Percentiles rank a stretch among this genome's conserved stretches.
phyloP scores from a whole-genome alignment of 257 asterid genomes.

The Fraxinus pennsylvanica region DNA sequence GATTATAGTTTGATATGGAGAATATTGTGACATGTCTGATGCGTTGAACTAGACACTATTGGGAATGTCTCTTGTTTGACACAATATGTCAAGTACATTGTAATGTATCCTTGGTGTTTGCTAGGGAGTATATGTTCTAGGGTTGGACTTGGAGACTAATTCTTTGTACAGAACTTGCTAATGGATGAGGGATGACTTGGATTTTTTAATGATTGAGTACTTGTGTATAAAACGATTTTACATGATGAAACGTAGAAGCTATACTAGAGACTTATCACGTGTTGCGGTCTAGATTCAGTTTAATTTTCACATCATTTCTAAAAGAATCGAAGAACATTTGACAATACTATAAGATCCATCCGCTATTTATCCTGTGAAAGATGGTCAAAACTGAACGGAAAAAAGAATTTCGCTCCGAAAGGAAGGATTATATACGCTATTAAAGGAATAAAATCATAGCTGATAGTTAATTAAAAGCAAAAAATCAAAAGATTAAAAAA shows the following conservation, averaged over 20 bases:
- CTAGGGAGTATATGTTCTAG: no score
- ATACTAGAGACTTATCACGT: no score
- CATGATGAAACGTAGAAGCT: no score
- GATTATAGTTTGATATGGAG: constrained; percentile 33
- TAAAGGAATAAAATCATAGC: background rate
- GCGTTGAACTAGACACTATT: background rate
- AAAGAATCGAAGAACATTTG: no score
- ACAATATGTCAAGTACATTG: background rate
- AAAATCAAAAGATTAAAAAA: no score
- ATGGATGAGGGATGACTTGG: background rate
- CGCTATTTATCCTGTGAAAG: background rate
- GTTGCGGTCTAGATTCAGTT: no score
- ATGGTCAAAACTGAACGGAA: background rate
- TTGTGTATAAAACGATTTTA: no score
- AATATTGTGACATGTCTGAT: no score
- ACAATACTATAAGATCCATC: background rate
- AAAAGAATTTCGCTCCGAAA: background rate
- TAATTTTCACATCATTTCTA: no score
- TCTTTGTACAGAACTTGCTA: background rate
- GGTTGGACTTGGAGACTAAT: background rate
- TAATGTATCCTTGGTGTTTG: background rate
- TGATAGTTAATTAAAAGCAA: no score
- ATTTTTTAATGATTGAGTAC: no score
- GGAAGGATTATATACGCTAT: background rate
- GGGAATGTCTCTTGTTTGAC: background rate